A percentile compares a stretch with the other conserved stretches of the same genome.
Evolutionary conservation across 192 early-diverging fungal species (phyloP).

Genomic region (Podila horticola): DNA sequence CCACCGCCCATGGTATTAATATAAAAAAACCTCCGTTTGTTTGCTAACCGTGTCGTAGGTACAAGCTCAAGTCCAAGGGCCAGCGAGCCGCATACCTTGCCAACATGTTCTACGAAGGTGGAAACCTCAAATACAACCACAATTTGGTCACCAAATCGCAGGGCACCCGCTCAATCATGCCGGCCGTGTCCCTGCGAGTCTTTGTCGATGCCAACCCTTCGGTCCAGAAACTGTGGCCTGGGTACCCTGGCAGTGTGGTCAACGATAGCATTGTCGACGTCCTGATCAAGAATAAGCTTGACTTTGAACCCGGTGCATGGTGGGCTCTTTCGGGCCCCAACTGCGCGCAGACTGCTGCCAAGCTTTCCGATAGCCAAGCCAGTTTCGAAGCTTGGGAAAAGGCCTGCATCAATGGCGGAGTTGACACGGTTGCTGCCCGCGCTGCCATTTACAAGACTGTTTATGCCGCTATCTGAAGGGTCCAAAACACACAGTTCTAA

Average conservation of each 20-base stretch:
- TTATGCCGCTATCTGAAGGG: slow-evolving; percentile 12
- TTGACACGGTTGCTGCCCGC: slow-evolving; percentile 25
- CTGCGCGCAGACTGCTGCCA: slow-evolving; percentile 15
- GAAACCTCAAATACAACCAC: slow-evolving; percentile 40
- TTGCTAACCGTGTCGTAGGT: not conserved
- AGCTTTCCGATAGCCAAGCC: slow-evolving; percentile 8
- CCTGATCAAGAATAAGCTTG: slow-evolving; percentile 35
- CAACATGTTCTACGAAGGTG: slow-evolving; percentile 47
- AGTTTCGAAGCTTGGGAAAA: slow-evolving; percentile 35
- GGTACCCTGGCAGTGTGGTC: slow-evolving; percentile 18
- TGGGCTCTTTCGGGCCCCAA: slow-evolving; percentile 34
- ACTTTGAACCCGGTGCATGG: slow-evolving; percentile 52
- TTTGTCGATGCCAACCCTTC: slow-evolving; percentile 45
- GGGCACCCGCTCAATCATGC: slow-evolving; percentile 49
- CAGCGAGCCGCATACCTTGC: slow-evolving; percentile 46
- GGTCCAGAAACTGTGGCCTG: slow-evolving; percentile 43
- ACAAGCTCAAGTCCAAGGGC: slow-evolving; percentile 36
- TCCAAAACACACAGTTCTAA: no score
- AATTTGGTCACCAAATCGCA: slow-evolving; percentile 23
- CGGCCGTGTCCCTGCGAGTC: slow-evolving; percentile 25
- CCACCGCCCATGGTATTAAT: not conserved
- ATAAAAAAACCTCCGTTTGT: not conserved
- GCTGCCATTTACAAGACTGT: slow-evolving; percentile 39
- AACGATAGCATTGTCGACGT: slow-evolving; percentile 33
- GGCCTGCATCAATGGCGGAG: slow-evolving; percentile 33